phyloP scores from a whole-genome alignment of 495 filamentous ascomycete genomes.

The Sphaerosporella brunnea region DNA sequence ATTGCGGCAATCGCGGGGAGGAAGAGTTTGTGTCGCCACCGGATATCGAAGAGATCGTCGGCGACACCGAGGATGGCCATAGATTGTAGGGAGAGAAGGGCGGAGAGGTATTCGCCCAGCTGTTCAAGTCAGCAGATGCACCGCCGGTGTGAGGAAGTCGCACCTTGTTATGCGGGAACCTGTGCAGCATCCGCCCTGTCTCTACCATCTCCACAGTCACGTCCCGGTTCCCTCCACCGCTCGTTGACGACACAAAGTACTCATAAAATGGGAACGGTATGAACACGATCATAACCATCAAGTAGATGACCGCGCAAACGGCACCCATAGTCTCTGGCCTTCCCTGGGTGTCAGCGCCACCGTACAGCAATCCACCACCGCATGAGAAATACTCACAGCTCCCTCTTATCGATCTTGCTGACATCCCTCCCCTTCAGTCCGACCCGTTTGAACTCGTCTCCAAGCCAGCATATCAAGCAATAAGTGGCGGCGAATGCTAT shows the following conservation, averaged over 20 bases:
- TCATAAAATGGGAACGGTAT: conserved; percentile 96
- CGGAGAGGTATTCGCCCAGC: conserved; percentile 90
- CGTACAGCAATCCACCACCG: conserved; percentile 1
- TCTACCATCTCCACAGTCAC: conserved; percentile 45
- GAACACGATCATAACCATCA: conserved; percentile 72
- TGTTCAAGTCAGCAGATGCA: conserved; percentile 26
- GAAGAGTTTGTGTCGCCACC: conserved; percentile 96
- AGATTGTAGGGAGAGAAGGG: conserved; percentile 74
- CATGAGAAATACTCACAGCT: conserved; percentile 42
- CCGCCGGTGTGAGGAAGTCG: not conserved
- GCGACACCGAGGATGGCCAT: conserved; percentile 81
- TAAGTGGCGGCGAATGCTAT: conserved; percentile 66
- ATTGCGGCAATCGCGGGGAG: conserved; percentile 89
- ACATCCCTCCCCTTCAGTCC: conserved; percentile 85
- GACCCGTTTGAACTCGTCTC: conserved; percentile 67
- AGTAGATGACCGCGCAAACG: conserved; percentile 79
- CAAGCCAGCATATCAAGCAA: conserved; percentile 86
- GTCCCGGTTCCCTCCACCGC: conserved; percentile 81
- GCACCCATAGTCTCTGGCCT: conserved; percentile 97
- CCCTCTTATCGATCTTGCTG: conserved; percentile 53
- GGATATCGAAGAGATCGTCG: conserved; percentile 93
- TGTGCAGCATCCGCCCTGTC: conserved; percentile 40
- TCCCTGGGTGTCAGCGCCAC: conserved; percentile 18
- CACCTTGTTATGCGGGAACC: conserved; percentile 89
- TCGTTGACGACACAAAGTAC: conserved; percentile 90